phyloP scores from a whole-genome alignment of 306 rosid genomes.

The Senna siamea region DNA sequence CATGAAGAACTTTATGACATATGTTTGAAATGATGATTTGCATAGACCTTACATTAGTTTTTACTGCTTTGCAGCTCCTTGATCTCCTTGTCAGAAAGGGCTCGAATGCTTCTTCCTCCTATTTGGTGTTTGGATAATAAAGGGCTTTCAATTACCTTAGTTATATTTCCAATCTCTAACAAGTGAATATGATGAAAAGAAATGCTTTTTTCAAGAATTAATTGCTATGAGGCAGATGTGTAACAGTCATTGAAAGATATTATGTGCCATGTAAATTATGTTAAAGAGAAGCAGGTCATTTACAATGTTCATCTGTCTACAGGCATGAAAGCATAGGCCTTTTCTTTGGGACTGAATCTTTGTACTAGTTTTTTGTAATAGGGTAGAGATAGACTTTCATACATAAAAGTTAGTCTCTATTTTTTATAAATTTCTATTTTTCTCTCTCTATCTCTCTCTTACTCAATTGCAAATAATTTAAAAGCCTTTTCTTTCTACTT shows the following conservation, averaged over 20 bases:
- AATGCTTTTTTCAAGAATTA: neutral
- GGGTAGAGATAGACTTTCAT: too few relatives aligned
- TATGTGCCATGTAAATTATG: neutral
- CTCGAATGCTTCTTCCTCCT: neutral
- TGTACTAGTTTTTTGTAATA: too few relatives aligned
- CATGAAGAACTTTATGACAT: neutral
- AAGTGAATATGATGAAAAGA: conserved; percentile 4
- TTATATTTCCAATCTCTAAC: neutral
- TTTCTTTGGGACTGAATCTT: too few relatives aligned
- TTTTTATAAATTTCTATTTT: too few relatives aligned
- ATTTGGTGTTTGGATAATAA: neutral
- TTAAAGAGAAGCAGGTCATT: neutral
- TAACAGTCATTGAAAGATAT: neutral
- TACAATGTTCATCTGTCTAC: too few relatives aligned
- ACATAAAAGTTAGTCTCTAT: too few relatives aligned
- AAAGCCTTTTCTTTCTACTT: too few relatives aligned
- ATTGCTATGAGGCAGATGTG: neutral
- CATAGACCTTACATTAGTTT: conserved; percentile 12
- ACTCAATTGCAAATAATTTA: too few relatives aligned
- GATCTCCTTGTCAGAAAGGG: conserved; percentile 2
- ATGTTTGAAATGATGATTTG: neutral
- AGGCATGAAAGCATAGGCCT: too few relatives aligned
- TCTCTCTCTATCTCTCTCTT: too few relatives aligned
- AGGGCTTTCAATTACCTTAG: neutral
- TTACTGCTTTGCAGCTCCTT: conserved; percentile 21